Evolutionary conservation across 345 rosid species (phyloP).

Genomic region (Acer campestre): DNA sequence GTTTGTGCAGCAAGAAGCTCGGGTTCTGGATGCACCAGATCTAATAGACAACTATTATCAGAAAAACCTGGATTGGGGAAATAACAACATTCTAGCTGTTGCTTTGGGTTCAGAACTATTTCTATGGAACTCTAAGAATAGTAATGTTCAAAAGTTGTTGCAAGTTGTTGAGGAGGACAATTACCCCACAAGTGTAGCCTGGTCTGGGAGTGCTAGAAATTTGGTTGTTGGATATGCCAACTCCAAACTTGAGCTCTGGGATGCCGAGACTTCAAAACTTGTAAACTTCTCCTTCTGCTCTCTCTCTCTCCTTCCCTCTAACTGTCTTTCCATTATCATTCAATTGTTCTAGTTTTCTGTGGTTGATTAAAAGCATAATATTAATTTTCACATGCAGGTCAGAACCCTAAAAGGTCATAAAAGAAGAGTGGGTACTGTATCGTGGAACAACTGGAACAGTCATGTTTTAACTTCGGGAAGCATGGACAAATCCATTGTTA

Average conservation of each 20-base stretch:
- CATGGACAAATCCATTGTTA: slow-evolving; percentile 46
- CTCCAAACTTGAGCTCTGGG: slow-evolving; percentile 49
- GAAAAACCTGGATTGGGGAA: slow-evolving; percentile 52
- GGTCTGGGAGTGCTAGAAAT: slow-evolving; percentile 45
- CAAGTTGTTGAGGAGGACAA: slow-evolving; percentile 27
- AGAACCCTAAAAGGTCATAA: slow-evolving; percentile 43
- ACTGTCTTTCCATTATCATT: not conserved
- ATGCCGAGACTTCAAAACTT: slow-evolving; percentile 48
- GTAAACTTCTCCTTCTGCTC: slow-evolving; percentile 38
- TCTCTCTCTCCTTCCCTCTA: not conserved
- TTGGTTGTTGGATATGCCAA: slow-evolving; percentile 41
- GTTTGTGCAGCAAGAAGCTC: slow-evolving; percentile 36
- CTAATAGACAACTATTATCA: slow-evolving; percentile 42
- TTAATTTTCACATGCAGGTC: slow-evolving; percentile 26
- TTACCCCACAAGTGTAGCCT: slow-evolving; percentile 44
- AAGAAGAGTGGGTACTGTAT: slow-evolving; percentile 31
- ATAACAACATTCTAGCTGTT: slow-evolving; percentile 46
- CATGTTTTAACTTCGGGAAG: slow-evolving; percentile 51
- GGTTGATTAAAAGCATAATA: not conserved
- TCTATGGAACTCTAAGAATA: slow-evolving; percentile 42
- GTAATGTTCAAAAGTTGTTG: slow-evolving; percentile 20
- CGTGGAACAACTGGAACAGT: slow-evolving; percentile 52
- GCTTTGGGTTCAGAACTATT: slow-evolving; percentile 40
- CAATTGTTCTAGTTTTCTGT: not conserved
- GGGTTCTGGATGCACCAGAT: slow-evolving; percentile 52